Base-by-base conservation (phyloP, 1,284 basidiomycete genomes). In the Cutaneotrichosporon sp. region DNA sequence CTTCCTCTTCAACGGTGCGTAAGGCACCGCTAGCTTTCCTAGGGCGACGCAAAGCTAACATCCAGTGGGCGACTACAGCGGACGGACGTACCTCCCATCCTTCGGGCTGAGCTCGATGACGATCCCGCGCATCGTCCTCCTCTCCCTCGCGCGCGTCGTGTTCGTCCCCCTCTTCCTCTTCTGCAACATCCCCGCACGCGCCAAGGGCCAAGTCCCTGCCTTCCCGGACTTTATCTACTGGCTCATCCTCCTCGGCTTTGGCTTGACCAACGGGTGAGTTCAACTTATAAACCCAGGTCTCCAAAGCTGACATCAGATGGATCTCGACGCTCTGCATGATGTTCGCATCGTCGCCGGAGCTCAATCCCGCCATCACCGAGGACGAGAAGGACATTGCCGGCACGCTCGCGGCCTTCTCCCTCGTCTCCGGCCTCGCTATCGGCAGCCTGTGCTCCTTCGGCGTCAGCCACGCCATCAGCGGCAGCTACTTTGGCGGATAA, bases 161-260 rank as follows among this genome's bases (percentile, higher is more conserved):
- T 94, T 95, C 79, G 85, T 95, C 61, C 90, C 91, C 27, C 72
- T 94, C 47, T 89, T 95, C 78, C 83, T 95, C 22, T 82, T 89
- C 73, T 95, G 91, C 82, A 95, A 95, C 73, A 67, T 69, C 42
- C 62, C 65, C 2, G 59, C 67, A 2, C 62, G 69, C 14, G 59
- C 67, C n/a, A 54, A 62, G 14, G 61, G 58, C 2, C 31, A 60
- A 52, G 59, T 85, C 13, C 66, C 87, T 60, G 87, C 91, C 78
- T 86, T 82, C 76, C 90, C 90, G 2, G 91, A 94, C 73, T 55
- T 84, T 33, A 58, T 87, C 16, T 95, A 87, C 81, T 87, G 93
- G 83, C 52, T 87, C 55, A 84, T 92, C 56, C 80, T 94, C 8
- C 80, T 90, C 57, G 64, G 80, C 1, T 90, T 92, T 69, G 90